Evolutionary conservation across 805 yeast species (phyloP).

Genomic region (Teunomyces pallodes): DNA sequence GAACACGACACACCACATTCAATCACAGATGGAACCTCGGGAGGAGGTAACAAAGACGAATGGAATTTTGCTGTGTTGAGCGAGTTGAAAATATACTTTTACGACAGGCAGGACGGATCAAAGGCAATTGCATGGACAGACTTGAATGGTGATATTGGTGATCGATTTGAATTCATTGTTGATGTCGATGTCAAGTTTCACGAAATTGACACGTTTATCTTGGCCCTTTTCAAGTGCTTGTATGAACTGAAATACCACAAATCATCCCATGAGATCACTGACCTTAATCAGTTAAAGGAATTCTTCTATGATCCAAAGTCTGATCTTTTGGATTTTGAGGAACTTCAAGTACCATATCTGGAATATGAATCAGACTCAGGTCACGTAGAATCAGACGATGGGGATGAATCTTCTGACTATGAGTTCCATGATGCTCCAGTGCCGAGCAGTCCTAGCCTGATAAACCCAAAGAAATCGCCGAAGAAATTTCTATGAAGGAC

Average conservation of each 20-base stretch:
- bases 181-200: conserved; percentile 55
- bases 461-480: background rate
- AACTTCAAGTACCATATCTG: conserved; percentile 14
- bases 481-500: background rate
- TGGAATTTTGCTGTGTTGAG: conserved; percentile 68
- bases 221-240: conserved; percentile 61
- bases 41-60: conserved; percentile 50
- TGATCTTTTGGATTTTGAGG: conserved; percentile 21
- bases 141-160: conserved; percentile 82
- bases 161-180: conserved; percentile 75
- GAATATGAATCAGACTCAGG: conserved; percentile 9
- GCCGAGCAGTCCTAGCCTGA: background rate
- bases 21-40: conserved; percentile 22
- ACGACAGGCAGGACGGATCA: conserved; percentile 51
- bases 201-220: conserved; percentile 62
- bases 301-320: conserved; percentile 33
- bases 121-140: conserved; percentile 77
- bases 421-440: conserved; percentile 7
- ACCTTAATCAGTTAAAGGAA: conserved; percentile 49
- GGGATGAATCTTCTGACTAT: conserved; percentile 40
- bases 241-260: conserved; percentile 72
- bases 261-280: conserved; percentile 14
- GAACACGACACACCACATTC: conserved; percentile 21
- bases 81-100: conserved; percentile 54
- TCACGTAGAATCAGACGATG: conserved; percentile 26